Percentiles rank a stretch among this genome's conserved stretches.
Conservation (phyloP, 2,329 filamentous ascomycete species). For the Mycosphaerella arachidis region DNA sequence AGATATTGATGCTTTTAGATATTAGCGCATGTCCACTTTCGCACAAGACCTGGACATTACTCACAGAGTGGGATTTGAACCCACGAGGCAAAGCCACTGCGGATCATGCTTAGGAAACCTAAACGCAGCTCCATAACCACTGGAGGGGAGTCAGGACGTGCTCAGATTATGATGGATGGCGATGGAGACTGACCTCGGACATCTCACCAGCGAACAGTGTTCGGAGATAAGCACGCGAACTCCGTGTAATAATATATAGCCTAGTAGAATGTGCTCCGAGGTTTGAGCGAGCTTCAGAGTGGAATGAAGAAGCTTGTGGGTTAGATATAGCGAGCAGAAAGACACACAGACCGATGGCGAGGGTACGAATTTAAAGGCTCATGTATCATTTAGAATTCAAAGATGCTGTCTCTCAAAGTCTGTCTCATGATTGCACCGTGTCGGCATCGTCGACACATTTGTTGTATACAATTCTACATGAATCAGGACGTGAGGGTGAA, state of each 20-base stretch:
- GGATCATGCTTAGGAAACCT: constrained; percentile 8
- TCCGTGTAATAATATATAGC: background rate
- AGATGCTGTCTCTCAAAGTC: too few relatives aligned
- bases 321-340: background rate
- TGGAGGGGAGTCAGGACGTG: background rate
- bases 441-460: too few relatives aligned
- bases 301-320: background rate
- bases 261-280: background rate
- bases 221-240: background rate
- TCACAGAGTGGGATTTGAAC: background rate
- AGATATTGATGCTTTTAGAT: background rate
- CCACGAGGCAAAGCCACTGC: constrained; percentile 12
- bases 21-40: too few relatives aligned
- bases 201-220: background rate
- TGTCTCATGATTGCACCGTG: too few relatives aligned
- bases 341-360: too few relatives aligned
- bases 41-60: too few relatives aligned
- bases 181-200: background rate
- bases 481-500: too few relatives aligned
- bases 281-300: background rate
- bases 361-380: too few relatives aligned
- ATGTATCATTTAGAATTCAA: too few relatives aligned
- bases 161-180: background rate
- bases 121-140: constrained; percentile 15
- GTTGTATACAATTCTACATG: too few relatives aligned